phyloP scores from a whole-genome alignment of 148 eudicot genomes.

The Cornus kousa region DNA sequence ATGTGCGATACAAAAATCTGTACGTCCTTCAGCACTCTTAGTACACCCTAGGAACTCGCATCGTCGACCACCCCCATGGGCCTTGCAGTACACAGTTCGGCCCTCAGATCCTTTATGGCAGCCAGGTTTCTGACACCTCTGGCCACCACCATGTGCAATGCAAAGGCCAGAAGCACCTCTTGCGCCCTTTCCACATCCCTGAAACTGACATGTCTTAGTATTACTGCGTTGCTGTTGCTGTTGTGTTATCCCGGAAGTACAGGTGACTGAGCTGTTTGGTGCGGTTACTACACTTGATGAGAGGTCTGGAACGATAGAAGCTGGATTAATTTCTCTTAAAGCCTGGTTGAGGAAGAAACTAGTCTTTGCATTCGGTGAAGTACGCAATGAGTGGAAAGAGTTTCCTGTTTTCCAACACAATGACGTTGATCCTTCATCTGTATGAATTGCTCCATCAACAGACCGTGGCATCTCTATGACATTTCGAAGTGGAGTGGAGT shows the following conservation, averaged over 20 bases:
- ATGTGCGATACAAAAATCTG: conserved; percentile 89
- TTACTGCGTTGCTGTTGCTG: conserved; percentile 48
- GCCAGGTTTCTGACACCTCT: conserved; percentile 85
- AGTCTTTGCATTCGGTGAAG: conserved; percentile 22
- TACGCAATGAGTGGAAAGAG: conserved; percentile 26
- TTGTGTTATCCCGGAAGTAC: conserved; percentile 70
- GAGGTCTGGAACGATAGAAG: conserved; percentile 31
- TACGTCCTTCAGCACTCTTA: conserved; percentile 93
- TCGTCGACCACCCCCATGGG: conserved; percentile 96
- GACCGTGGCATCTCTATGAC: conserved; percentile 19
- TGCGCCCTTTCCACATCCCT: conserved; percentile 87
- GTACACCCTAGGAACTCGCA: conserved; percentile 88
- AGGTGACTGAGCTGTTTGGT: conserved; percentile 79
- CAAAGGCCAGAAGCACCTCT: conserved; percentile 97
- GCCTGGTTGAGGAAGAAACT: conserved; percentile 34
- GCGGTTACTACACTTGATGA: conserved; percentile 53
- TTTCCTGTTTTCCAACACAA: conserved; percentile 29
- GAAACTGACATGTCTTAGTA: conserved; percentile 70
- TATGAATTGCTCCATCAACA: conserved; percentile 19
- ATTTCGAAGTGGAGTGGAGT: conserved; percentile 24
- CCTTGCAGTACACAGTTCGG: conserved; percentile 96
- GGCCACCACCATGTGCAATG: conserved; percentile 98
- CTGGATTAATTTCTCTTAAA: conserved; percentile 26
- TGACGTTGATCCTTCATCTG: conserved; percentile 38
- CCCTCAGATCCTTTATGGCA: conserved; percentile 99